Conservation (phyloP, 768 basidiomycete genomes). For the Dioszegia crocea region DNA sequence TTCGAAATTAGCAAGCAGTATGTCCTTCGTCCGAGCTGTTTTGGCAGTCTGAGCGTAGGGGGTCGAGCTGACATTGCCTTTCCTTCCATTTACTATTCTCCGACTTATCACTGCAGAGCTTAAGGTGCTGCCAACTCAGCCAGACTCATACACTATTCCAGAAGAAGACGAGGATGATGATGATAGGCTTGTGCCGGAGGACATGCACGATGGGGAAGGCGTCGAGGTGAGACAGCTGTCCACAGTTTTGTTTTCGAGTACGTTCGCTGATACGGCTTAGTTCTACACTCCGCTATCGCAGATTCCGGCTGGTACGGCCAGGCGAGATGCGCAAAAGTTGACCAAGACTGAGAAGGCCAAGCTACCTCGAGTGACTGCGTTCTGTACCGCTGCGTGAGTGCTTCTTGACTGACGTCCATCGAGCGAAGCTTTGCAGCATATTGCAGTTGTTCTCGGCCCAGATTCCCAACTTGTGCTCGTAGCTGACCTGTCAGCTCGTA, state of each 20-base stretch:
- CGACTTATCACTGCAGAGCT: constrained; percentile 28
- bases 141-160: constrained; percentile 34
- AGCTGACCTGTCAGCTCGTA: constrained; percentile 62
- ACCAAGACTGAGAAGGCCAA: constrained; percentile 91
- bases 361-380: constrained; percentile 91
- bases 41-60: background rate
- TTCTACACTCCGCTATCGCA: constrained; percentile 91
- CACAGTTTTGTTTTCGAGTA: background rate
- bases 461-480: too few relatives aligned
- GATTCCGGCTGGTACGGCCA: constrained; percentile 89
- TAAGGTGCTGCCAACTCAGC: constrained; percentile 48
- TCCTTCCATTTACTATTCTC: background rate
- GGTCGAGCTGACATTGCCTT: background rate
- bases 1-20: constrained; percentile 47
- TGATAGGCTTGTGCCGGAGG: constrained; percentile 23
- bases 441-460: too few relatives aligned
- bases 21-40: background rate
- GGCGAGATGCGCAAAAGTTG: constrained; percentile 78
- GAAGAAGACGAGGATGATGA: constrained; percentile 48
- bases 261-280: constrained; percentile 50
- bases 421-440: too few relatives aligned
- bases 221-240: constrained; percentile 37
- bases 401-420: background rate
- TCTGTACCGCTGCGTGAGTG: constrained; percentile 83
- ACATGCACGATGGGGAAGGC: constrained; percentile 39